Evolutionary conservation across 2,329 filamentous ascomycete genomes (phyloP).

Genomic region (Sporothrix protearum): DNA sequence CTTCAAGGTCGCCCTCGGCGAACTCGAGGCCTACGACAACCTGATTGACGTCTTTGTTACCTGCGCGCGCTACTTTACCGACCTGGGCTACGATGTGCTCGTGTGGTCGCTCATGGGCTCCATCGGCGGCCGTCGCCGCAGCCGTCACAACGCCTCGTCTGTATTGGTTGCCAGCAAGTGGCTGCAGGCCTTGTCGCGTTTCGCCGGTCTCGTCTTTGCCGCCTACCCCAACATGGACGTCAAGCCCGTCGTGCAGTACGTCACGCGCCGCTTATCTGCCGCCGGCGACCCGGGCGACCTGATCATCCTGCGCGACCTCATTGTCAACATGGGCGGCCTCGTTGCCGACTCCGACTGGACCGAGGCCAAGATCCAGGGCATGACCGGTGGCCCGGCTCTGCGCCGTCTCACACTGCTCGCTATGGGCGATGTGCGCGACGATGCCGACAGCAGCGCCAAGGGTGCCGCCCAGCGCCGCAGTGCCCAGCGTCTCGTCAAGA

Average conservation of each 20-base stretch:
- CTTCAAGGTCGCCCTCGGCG: conserved; percentile 81
- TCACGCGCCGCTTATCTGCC: conserved; percentile 71
- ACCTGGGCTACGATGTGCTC: conserved; percentile 86
- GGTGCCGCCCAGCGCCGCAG: conserved; percentile 51
- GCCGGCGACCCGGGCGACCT: conserved; percentile 84
- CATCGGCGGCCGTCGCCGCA: conserved; percentile 58
- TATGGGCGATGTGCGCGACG: conserved; percentile 68
- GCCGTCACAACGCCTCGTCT: conserved; percentile 59
- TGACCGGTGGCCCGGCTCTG: conserved; percentile 79
- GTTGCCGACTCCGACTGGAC: conserved; percentile 83
- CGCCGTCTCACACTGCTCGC: conserved; percentile 76
- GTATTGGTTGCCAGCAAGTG: conserved; percentile 79
- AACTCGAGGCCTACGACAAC: conserved; percentile 92
- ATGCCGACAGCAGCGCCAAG: background rate
- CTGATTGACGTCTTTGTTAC: conserved; percentile 93
- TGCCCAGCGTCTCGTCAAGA: conserved; percentile 74
- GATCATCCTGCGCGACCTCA: conserved; percentile 84
- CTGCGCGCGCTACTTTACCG: conserved; percentile 89
- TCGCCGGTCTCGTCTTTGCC: conserved; percentile 85
- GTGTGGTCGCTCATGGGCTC: conserved; percentile 87
- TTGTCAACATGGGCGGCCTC: conserved; percentile 90
- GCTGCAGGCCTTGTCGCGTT: conserved; percentile 85
- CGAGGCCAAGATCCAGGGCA: conserved; percentile 78
- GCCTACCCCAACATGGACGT: conserved; percentile 81
- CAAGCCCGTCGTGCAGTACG: conserved; percentile 82